These are phyloP conservation scores for Leucocoprinus birnbaumii DNA, from an alignment of 768 basidiomycete species.

Conservation along the genomic window DNA sequence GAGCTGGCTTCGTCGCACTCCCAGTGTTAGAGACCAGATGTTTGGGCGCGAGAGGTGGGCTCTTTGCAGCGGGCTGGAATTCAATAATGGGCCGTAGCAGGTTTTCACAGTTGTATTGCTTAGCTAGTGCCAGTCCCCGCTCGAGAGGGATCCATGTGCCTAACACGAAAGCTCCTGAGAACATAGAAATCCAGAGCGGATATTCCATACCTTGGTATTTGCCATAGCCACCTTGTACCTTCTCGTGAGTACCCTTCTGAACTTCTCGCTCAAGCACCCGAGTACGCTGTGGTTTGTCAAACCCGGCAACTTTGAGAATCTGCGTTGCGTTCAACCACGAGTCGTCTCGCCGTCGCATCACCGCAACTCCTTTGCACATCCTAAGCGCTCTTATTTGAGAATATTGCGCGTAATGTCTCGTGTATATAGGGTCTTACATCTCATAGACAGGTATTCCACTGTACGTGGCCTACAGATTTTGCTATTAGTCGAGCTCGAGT, in stretches of 20 bases:
- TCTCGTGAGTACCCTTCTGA: conserved; percentile 98
- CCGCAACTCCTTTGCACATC: conserved; percentile 95
- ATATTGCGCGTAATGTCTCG: conserved; percentile 33
- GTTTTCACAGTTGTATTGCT: conserved; percentile 89
- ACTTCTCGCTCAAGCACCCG: conserved; percentile 97
- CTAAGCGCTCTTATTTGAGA: conserved; percentile 30
- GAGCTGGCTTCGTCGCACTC: conserved; percentile 36
- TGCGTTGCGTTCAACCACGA: conserved; percentile 99
- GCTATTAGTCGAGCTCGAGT: conserved; percentile 21
- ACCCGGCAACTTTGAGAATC: conserved; percentile 98
- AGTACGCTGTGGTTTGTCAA: conserved; percentile 98
- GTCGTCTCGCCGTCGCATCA: conserved; percentile 95
- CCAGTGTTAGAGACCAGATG: conserved; percentile 80
- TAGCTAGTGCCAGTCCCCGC: conserved; percentile 79
- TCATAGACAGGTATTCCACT: conserved; percentile 93
- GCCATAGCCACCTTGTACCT: conserved; percentile 98
- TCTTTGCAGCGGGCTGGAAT: conserved; percentile 85
- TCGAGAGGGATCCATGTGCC: conserved; percentile 99
- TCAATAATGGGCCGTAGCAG: conserved; percentile 92
- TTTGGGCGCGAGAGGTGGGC: conserved; percentile 94
- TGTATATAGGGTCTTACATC: conserved; percentile 58
- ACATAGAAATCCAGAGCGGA: conserved; percentile 12
- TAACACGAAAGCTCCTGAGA: conserved; percentile 26
- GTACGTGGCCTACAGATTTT: conserved; percentile 70
- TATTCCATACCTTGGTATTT: conserved; percentile 89